Evolutionary conservation across 2,329 filamentous ascomycete species (phyloP), one percentile per base, ranked within the genome.

Genomic region (Fusarium aywerte): DNA sequence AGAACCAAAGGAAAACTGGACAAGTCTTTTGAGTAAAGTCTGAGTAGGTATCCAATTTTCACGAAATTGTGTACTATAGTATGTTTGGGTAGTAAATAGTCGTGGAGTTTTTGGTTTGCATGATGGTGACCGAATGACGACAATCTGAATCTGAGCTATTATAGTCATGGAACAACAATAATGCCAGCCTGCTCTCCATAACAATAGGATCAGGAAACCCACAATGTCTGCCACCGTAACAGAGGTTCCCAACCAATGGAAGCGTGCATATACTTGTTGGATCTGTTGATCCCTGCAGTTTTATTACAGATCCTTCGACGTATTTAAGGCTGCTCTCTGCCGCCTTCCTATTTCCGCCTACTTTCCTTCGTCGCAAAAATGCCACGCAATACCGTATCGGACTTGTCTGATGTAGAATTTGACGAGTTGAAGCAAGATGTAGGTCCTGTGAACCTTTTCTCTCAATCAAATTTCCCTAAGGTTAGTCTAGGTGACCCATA

Each of bases 1-100:
- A 73, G 65, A 55, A 29, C 67, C 0, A 53, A 48, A 15, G 69
- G 71, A 0, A 47, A 42, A 15, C 21, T 70, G 15, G 32, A 38
- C 3, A 50, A 43, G 20, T 7, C 29, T n/a, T 51, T 27, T n/a
- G n/a, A n/a, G n/a, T n/a, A n/a, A n/a, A n/a, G n/a, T n/a, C n/a
- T n/a, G n/a, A n/a, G n/a, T n/a, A n/a, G n/a, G n/a, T n/a, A n/a
- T n/a, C n/a, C n/a, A n/a, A n/a, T n/a, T n/a, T n/a, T n/a, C n/a
- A n/a, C n/a, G n/a, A n/a, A n/a, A n/a, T n/a, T n/a, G n/a, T n/a
- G n/a, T n/a, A n/a, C n/a, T n/a, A n/a, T n/a, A n/a, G 21, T 15
- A 39, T 39, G 21, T 39, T 39, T 9, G 13, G 15, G 11, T 13
- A 11, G 36, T 39, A 23, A 16, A 39, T 39, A 39, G 36, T 21